Evolutionary conservation across 1,284 basidiomycete genomes (phyloP), one percentile per base, ranked within the genome.

Genomic region (Inonotus obliquus): DNA sequence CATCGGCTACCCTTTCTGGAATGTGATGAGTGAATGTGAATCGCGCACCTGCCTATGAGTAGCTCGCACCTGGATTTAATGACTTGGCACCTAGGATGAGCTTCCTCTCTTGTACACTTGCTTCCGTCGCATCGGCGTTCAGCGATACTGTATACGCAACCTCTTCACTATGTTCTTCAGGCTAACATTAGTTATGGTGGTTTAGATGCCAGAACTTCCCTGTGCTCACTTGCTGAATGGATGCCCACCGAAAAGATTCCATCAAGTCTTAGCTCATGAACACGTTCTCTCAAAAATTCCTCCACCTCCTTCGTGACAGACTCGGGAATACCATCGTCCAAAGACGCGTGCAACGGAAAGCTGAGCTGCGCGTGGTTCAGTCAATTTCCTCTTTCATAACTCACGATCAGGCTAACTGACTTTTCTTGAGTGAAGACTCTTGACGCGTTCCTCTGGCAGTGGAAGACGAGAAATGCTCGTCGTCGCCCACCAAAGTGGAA

Each of bases 401-500:
- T 6, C 17, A 21, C 21, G 23, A 23, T 10, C 58, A 57, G 17
- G 39, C 13, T 19, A 38, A 51, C 59, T 59, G 53, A 74, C 74
- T 67, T 74, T 63, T 65, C 70, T 79, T 48, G 75, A 73, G 25
- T 79, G 73, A 68, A 84, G 81, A n/a, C 76, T 76, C 47, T 74
- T 72, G 32, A 94, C 86, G 41, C 82, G 80, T 59, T 75, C 73
- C n/a, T 79, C 77, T 1, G 94, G 92, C 17, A 96, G 75, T 0
- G 87, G 77, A 14, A 91, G 79, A 32, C 93, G 82, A 70, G 93
- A 82, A 44, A 96, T 94, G 64, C 89, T 90, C 2, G 94, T 96
- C 23, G 90, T 87, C 52, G 78, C 80, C 92, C 91, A 96, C 94
- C 94, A 97, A 51, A 91, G 79, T 3, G 94, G 94, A 19, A 92